phyloP scores from a whole-genome alignment of 2,329 filamentous ascomycete species.

The Diaporthe destruens region DNA sequence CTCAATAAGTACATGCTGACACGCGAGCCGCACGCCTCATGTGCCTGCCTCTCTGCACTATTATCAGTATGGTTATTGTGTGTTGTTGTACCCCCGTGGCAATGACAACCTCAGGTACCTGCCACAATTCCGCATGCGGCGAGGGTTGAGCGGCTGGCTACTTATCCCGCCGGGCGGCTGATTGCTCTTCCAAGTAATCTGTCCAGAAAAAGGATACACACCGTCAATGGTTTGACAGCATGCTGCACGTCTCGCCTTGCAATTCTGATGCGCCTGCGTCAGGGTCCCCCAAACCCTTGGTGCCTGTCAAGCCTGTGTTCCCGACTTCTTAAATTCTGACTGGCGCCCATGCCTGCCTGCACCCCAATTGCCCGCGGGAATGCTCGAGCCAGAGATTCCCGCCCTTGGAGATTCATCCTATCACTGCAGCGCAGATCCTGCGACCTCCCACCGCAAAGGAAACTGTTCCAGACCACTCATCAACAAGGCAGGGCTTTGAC shows the following conservation, averaged over 20 bases:
- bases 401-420: not conserved
- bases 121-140: not conserved
- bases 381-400: not conserved
- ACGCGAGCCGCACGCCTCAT: not conserved
- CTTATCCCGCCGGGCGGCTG: not conserved
- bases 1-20: not conserved
- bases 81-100: not conserved
- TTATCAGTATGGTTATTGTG: not conserved
- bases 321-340: not conserved
- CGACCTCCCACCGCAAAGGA: not conserved
- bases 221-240: conserved; percentile 23
- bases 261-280: conserved; percentile 16
- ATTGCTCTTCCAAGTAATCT: conserved; percentile 5
- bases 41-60: not conserved
- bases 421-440: conserved; percentile 35
- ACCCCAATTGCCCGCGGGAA: conserved; percentile 1
- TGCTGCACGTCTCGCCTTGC: conserved; percentile 32
- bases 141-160: not conserved
- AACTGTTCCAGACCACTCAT: conserved; percentile 9
- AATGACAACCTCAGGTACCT: not conserved
- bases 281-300: conserved; percentile 9
- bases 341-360: not conserved
- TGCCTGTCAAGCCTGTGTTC: conserved; percentile 6
- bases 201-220: not conserved
- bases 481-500: conserved; percentile 25